Evolutionary conservation across 805 yeast species (phyloP).

Genomic region (Wickerhamiella shivajii): DNA sequence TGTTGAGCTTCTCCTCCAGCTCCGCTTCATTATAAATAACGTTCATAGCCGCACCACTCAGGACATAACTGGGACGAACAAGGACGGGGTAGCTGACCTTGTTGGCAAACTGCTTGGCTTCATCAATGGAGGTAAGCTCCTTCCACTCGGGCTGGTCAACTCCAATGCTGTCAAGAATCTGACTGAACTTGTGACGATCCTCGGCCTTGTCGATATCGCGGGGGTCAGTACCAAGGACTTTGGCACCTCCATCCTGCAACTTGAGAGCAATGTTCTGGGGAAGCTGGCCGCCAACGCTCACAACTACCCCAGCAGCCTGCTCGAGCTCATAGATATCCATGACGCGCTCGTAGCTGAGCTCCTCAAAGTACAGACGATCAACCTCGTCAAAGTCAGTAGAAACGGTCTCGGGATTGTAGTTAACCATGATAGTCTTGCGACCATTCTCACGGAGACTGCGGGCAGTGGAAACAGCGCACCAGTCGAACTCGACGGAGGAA

Average conservation of each 20-base stretch:
- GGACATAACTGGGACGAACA: conserved; percentile 93
- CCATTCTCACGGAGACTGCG: conserved; percentile 82
- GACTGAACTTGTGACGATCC: conserved; percentile 95
- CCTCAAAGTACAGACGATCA: conserved; percentile 93
- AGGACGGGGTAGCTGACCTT: conserved; percentile 88
- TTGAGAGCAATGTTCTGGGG: conserved; percentile 92
- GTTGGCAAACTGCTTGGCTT: conserved; percentile 73
- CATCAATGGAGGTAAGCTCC: conserved; percentile 74
- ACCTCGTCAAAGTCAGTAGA: conserved; percentile 98
- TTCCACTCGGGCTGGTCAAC: conserved; percentile 98
- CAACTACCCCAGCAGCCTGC: conserved; percentile 77
- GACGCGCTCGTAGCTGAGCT: conserved; percentile 86
- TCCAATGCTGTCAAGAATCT: conserved; percentile 79
- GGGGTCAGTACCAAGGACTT: conserved; percentile 87
- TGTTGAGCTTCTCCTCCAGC: conserved; percentile 63
- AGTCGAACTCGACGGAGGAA: conserved; percentile 94
- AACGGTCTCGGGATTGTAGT: conserved; percentile 97
- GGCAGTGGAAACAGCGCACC: conserved; percentile 98
- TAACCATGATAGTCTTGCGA: conserved; percentile 85
- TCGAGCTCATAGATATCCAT: conserved; percentile 95
- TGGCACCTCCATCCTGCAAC: conserved; percentile 60
- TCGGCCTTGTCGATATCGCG: conserved; percentile 93
- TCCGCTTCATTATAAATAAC: conserved; percentile 71
- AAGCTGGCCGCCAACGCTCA: conserved; percentile 94
- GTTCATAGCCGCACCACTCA: conserved; percentile 98